Evolutionary conservation across 2,329 filamentous ascomycete species (phyloP).

Genomic region (Didymella glomerata): DNA sequence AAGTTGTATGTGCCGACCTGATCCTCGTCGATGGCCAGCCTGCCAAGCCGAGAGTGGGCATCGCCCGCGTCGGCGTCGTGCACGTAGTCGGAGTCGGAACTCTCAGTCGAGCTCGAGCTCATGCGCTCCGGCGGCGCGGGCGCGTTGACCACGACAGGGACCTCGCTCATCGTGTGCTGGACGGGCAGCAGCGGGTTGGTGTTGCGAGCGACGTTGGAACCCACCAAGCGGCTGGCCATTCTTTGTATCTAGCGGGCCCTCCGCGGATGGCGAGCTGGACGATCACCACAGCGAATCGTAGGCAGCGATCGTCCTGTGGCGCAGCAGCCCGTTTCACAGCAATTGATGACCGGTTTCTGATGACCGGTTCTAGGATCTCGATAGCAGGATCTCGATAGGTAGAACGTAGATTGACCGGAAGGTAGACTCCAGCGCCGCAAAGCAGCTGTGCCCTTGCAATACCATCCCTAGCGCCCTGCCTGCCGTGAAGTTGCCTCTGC

Average conservation of each 20-base stretch:
- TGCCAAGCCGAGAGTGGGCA: conserved; percentile 44
- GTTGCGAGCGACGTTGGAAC: conserved; percentile 38
- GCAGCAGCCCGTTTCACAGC: conserved; percentile 3
- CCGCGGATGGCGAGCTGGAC: conserved; percentile 2
- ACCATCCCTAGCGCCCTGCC: not conserved
- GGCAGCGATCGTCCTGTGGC: conserved; percentile 11
- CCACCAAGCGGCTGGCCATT: conserved; percentile 41
- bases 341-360: not conserved
- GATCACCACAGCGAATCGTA: conserved; percentile 10
- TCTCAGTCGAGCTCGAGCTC: conserved; percentile 21
- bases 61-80: conserved; percentile 39
- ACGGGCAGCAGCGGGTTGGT: conserved; percentile 25
- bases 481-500: conserved; percentile 4
- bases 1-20: conserved; percentile 36
- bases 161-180: conserved; percentile 35
- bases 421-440: not conserved
- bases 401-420: not conserved
- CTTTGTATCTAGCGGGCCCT: not conserved
- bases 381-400: not conserved
- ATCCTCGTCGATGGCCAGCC: conserved; percentile 54
- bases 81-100: conserved; percentile 53
- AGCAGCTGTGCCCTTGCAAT: not conserved
- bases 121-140: conserved; percentile 29
- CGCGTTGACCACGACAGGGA: conserved; percentile 44
- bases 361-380: too few relatives aligned